phyloP scores from a whole-genome alignment of 2,329 filamentous ascomycete genomes.

The Penicillium sp. region DNA sequence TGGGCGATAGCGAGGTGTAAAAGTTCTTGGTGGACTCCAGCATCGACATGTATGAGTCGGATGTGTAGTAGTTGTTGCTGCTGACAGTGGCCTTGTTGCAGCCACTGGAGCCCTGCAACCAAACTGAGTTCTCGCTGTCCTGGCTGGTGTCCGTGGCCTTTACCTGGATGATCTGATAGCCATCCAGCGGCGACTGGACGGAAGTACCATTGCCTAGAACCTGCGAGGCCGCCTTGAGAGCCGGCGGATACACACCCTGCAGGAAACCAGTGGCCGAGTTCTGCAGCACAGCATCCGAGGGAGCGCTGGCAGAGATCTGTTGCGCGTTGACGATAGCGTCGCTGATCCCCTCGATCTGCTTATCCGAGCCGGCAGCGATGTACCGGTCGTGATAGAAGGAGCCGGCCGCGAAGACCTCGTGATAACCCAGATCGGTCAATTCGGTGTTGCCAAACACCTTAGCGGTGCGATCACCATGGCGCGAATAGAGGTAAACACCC shows the following conservation, averaged over 20 bases:
- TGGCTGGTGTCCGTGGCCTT: conserved; percentile 56
- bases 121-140: conserved; percentile 55
- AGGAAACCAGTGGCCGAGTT: conserved; percentile 75
- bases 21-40: conserved; percentile 50
- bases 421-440: conserved; percentile 74
- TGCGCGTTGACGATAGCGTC: conserved; percentile 60
- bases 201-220: conserved; percentile 66
- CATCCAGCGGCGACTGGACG: conserved; percentile 64
- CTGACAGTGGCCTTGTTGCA: conserved; percentile 54
- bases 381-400: conserved; percentile 73
- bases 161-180: conserved; percentile 81
- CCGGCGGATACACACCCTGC: conserved; percentile 81
- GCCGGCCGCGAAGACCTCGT: conserved; percentile 68
- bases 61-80: conserved; percentile 57
- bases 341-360: conserved; percentile 63
- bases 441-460: conserved; percentile 68
- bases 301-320: conserved; percentile 69
- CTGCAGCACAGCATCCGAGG: conserved; percentile 71
- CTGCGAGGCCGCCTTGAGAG: conserved; percentile 54
- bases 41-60: conserved; percentile 47
- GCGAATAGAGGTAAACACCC: conserved; percentile 80
- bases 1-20: conserved; percentile 50
- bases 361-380: conserved; percentile 56
- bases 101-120: conserved; percentile 55
- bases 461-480: conserved; percentile 82